Percentiles rank a stretch among this genome's conserved stretches.
Evolutionary conservation across 1,139 yeast genomes (phyloP).

Genomic region (Zygoascus meyerae): DNA sequence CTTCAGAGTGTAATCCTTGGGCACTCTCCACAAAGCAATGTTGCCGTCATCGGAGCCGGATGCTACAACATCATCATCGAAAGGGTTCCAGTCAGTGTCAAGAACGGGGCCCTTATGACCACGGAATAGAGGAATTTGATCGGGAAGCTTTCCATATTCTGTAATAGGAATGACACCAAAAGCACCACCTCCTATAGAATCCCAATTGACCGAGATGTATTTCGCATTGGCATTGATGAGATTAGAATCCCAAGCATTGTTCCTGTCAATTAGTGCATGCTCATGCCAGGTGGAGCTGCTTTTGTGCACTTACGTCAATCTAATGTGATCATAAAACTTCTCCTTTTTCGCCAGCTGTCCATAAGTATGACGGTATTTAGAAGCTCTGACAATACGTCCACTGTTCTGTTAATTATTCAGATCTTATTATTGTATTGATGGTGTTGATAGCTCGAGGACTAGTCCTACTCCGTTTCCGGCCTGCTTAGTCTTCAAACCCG

Average conservation of each 20-base stretch:
- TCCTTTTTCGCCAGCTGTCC: constrained; percentile 91
- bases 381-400: constrained; percentile 92
- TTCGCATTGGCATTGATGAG: constrained; percentile 58
- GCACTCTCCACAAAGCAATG: constrained; percentile 81
- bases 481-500: no score
- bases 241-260: constrained; percentile 89
- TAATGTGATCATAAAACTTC: constrained; percentile 77
- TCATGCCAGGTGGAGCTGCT: background rate
- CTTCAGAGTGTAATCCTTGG: constrained; percentile 68
- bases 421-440: background rate
- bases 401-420: constrained; percentile 36
- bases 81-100: constrained; percentile 93
- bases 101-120: constrained; percentile 95
- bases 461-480: background rate
- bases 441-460: background rate
- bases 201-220: constrained; percentile 85
- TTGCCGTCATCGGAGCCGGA: constrained; percentile 92
- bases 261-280: constrained; percentile 47
- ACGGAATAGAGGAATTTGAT: constrained; percentile 83
- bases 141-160: constrained; percentile 94
- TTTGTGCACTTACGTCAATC: constrained; percentile 30
- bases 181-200: constrained; percentile 94
- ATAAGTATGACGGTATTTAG: constrained; percentile 91
- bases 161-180: constrained; percentile 83
- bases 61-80: constrained; percentile 66